A percentile compares a stretch with the other conserved stretches of the same genome.
These are phyloP conservation scores for Penicillium nucicola DNA, from an alignment of 495 filamentous ascomycete species.

Conservation along the genomic window DNA sequence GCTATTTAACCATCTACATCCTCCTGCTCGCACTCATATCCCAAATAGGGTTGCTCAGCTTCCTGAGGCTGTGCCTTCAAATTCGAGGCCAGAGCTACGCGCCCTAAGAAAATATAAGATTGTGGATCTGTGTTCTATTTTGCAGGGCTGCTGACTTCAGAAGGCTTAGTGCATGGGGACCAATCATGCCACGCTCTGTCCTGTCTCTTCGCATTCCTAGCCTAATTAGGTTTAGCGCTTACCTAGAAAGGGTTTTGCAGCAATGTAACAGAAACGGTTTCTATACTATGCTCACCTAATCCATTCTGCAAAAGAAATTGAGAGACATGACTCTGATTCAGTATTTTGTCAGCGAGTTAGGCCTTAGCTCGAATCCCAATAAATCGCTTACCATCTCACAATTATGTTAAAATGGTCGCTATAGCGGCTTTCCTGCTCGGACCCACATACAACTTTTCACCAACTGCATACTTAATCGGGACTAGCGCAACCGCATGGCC, in stretches of 20 bases:
- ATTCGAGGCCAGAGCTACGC: neutral
- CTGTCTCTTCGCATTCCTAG: neutral
- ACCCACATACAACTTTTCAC: neutral
- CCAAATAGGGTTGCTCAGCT: neutral
- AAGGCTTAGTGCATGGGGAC: no score
- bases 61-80: neutral
- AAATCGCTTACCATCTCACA: no score
- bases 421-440: no score
- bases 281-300: no score
- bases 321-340: no score
- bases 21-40: neutral
- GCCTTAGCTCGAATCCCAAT: no score
- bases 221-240: neutral
- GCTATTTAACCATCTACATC: neutral
- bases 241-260: no score
- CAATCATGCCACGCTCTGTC: no score
- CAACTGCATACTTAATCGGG: neutral
- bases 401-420: no score
- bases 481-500: neutral
- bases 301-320: no score
- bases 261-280: no score
- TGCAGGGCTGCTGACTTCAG: neutral
- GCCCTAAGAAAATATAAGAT: neutral
- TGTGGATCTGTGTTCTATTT: neutral
- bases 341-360: no score